Base-by-base conservation (phyloP, 148 eudicot genomes). In the Oxyria digyna region DNA sequence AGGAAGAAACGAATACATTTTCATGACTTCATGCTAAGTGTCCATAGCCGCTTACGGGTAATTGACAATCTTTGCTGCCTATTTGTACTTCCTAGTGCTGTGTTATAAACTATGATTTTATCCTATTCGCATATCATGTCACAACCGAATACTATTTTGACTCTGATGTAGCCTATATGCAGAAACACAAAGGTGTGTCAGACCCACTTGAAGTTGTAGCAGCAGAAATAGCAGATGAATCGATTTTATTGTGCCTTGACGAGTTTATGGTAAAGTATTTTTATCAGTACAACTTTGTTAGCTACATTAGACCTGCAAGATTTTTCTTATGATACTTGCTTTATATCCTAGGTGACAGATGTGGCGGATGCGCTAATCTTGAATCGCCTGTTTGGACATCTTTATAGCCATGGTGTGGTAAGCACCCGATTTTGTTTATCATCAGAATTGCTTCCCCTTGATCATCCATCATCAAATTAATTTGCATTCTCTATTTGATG, bases 191-290 rank as follows among this genome's bases (percentile, higher is more conserved):
- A 79, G 95, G 91, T 54, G 84, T 93, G 72, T 69, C 87, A 48
- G 98, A 93, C 82, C 98, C 98, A 54, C 89, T 93, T 67, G 91
- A 89, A 77, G 88, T 86, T 68, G 96, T 93, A 54, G 95, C 91
- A 8, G 84, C 80, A 38, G 98, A 93, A 79, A 82, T 93, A 79
- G 85, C 88, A 29, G 88, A 93, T 67, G 96, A 89, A 77, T 80
- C 98, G 42, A 55, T 93, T 72, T 83, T 93, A 78, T 78, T 93
- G 69, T 93, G 98, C 73, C 85, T 93, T 46, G 98, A 93, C 65
- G 98, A 93, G 76, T 66, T 66, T 37, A 66, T 64, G 68, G 68
- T 64, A 64, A 33, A 32, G 54, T 70, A 40, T 69, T 50, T 75
- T 79, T 84, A 92, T 96, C 87, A 74, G n/a, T n/a, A n/a, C n/a